These are phyloP conservation scores for Salix suchowensis DNA, from an alignment of 345 rosid genomes.

Conservation along the genomic window DNA sequence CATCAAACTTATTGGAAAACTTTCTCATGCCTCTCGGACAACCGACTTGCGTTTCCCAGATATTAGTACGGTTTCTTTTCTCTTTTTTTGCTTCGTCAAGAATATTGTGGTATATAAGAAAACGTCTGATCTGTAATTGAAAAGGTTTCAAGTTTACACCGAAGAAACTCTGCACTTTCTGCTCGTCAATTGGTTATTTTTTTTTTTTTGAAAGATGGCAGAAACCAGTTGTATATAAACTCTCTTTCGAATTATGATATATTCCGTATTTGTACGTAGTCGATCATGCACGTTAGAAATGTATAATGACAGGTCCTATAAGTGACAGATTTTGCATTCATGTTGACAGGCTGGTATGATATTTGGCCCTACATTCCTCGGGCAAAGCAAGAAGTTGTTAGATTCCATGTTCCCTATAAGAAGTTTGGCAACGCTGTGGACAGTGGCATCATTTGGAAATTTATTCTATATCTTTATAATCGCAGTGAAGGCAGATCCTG, in stretches of 20 bases:
- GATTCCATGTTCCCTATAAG: neutral
- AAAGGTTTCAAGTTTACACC: too few relatives aligned
- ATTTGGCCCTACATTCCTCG: neutral
- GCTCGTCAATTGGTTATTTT: too few relatives aligned
- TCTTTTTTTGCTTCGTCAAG: neutral
- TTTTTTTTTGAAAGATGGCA: too few relatives aligned
- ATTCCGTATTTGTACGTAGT: too few relatives aligned
- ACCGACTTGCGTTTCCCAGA: slow-evolving; percentile 18
- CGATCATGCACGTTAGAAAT: too few relatives aligned
- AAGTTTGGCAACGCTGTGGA: neutral
- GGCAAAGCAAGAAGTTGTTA: neutral
- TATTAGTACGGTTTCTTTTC: slow-evolving; percentile 19
- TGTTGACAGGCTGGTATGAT: slow-evolving; percentile 6
- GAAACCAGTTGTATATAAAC: too few relatives aligned
- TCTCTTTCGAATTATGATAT: too few relatives aligned
- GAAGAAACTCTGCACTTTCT: too few relatives aligned
- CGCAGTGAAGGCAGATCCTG: slow-evolving; percentile 1
- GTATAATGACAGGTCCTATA: too few relatives aligned
- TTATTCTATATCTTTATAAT: slow-evolving; percentile 3
- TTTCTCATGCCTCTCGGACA: slow-evolving; percentile 25
- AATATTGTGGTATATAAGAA: too few relatives aligned
- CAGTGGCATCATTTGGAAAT: slow-evolving; percentile 9
- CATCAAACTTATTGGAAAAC: slow-evolving; percentile 11
- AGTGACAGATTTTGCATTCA: neutral
- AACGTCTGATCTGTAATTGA: too few relatives aligned